These are phyloP conservation scores for Podosphaera leucotricha DNA, from an alignment of 2,329 filamentous ascomycete species.

Conservation along the genomic window DNA sequence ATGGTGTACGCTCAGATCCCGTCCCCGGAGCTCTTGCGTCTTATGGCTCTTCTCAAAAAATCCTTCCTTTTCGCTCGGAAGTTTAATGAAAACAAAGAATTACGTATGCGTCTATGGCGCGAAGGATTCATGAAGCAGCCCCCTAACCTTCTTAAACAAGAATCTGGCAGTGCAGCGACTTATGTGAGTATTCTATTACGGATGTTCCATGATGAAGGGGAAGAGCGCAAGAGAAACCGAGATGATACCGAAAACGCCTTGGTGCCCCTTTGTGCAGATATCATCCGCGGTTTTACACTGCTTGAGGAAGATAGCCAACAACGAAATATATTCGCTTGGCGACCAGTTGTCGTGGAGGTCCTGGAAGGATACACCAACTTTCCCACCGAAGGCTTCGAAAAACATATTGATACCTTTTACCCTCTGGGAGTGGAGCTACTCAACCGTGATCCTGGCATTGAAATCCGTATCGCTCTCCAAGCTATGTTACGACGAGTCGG, in stretches of 20 bases:
- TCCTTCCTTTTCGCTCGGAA: constrained; percentile 89
- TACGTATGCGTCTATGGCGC: constrained; percentile 81
- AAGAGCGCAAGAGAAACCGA: constrained; percentile 58
- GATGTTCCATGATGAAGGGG: constrained; percentile 83
- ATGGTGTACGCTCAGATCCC: constrained; percentile 85
- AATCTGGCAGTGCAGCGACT: constrained; percentile 74
- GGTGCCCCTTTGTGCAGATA: constrained; percentile 85
- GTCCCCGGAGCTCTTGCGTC: constrained; percentile 61
- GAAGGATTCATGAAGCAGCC: constrained; percentile 99
- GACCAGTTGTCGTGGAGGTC: constrained; percentile 90
- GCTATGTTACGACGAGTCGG: constrained; percentile 60
- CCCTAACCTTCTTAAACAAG: constrained; percentile 91
- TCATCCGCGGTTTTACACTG: constrained; percentile 61
- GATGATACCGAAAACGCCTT: constrained; percentile 74
- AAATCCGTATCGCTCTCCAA: constrained; percentile 58
- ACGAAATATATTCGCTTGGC: constrained; percentile 89
- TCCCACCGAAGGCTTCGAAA: constrained; percentile 53
- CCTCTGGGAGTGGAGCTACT: constrained; percentile 66
- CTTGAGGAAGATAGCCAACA: constrained; percentile 95
- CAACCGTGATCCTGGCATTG: constrained; percentile 54
- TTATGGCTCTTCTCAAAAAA: constrained; percentile 90
- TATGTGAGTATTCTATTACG: constrained; percentile 90
- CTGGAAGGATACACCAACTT: constrained; percentile 81
- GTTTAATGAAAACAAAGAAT: constrained; percentile 94
- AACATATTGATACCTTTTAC: constrained; percentile 65